Evolutionary conservation across 139 green algal genomes (phyloP), one percentile per base, ranked within the genome.

Genomic region (Chlamydomonas eustigma): DNA sequence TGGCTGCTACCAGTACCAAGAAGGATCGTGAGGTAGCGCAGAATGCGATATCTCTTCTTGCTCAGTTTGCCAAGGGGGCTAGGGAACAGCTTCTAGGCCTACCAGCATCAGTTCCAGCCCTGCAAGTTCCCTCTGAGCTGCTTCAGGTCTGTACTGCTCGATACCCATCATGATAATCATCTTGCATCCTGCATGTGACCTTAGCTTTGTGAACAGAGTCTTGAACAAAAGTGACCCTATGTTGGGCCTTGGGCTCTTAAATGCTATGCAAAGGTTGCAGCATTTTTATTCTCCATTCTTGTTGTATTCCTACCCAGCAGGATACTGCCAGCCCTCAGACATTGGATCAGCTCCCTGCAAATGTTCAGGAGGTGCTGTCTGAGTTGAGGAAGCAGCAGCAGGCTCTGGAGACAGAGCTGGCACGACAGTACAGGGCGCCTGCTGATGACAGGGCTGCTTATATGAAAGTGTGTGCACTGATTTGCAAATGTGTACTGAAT

Each of bases 11-110:
- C 32, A 51, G 66, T 34, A 12, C 50, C 22, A 73, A 39, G 30
- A 73, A 73, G 32, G 88, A 94, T 50, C 51, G 70, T 18, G 91
- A 95, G 30, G 51, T n/a, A 1, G 76, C 81, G 1, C 66, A 90
- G 24, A 76, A 65, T n/a, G 50, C 35, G n/a, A 69, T 95, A 4
- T 76, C 86, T 1, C 78, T 97, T 39, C 81, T 98, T 39, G 84
- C 78, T 5, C 74, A 66, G 51, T 91, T 97, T 38, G 85, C 84
- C 28, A 94, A 94, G 71, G 52, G 80, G 0, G 88, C 78, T 8
- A 58, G 84, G 39, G 83, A 88, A 66, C 86, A 92, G 67, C 58
- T 97, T 37, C 85, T 96, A 68, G 84, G 88, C 3, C 39, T 87
- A 38, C 73, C 81, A 50, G 83, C 39, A 1, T 2, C 64, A 51